Evolutionary conservation across 306 rosid genomes (phyloP).

Genomic region (Urtica urens): DNA sequence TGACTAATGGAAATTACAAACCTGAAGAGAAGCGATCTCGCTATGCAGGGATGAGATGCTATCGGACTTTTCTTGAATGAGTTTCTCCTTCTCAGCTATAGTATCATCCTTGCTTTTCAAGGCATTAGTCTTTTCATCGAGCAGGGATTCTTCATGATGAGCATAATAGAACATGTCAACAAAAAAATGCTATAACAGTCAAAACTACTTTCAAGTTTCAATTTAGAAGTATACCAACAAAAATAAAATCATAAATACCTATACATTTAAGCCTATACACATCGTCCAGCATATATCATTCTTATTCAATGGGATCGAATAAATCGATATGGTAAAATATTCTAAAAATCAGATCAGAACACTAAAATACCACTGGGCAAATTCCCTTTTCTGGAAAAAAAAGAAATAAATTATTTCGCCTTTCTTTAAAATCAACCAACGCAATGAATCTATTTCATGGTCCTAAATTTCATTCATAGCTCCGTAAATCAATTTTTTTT

Average conservation of each 20-base stretch:
- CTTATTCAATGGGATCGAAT: not conserved
- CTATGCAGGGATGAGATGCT: conserved; percentile 43
- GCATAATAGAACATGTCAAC: conserved; percentile 16
- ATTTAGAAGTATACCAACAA: not conserved
- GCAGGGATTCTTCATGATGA: conserved; percentile 45
- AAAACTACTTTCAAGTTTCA: not conserved
- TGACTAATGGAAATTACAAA: conserved; percentile 17
- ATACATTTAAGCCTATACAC: no score
- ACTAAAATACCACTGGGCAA: not conserved
- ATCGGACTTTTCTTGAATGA: conserved; percentile 33
- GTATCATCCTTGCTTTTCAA: conserved; percentile 45
- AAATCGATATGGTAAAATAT: not conserved
- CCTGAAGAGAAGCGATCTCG: conserved; percentile 75
- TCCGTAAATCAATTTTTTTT: conserved; percentile 1
- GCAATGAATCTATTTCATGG: no score
- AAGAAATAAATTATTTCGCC: no score
- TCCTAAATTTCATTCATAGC: no score
- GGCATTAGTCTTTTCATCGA: conserved; percentile 40
- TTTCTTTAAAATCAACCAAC: no score
- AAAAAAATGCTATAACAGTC: conserved; percentile 7
- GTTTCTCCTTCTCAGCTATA: conserved; percentile 49
- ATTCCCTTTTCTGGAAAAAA: not conserved
- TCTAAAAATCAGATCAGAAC: not conserved
- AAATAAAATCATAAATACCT: not conserved
- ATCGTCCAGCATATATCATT: not conserved